Percentiles rank a stretch among this genome's conserved stretches.
Evolutionary conservation across 106 monocot species (phyloP).

Genomic region (Dendrobium chrysotoxum): DNA sequence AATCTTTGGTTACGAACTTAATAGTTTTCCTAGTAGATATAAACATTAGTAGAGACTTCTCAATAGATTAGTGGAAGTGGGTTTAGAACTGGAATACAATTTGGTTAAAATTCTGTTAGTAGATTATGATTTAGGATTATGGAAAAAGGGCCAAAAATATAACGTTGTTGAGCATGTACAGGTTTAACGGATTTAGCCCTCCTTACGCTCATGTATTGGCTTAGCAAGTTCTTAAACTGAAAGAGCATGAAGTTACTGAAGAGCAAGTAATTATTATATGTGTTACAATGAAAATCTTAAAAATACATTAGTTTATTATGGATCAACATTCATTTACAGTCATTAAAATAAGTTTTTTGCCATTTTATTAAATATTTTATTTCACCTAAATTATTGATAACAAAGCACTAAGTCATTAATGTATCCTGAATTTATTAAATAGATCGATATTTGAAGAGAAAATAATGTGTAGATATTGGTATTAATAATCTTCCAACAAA

Average conservation of each 20-base stretch:
- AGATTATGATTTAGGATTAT: neutral
- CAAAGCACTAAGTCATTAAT: too few species aligned
- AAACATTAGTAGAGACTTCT: neutral
- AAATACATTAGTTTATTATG: too few species aligned
- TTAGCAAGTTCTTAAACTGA: slow-evolving; percentile 77
- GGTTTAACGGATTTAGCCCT: slow-evolving; percentile 70
- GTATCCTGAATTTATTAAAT: too few species aligned
- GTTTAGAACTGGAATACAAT: neutral
- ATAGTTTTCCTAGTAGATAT: neutral
- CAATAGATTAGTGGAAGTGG: neutral
- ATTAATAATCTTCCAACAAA: too few species aligned
- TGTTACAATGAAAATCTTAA: too few species aligned
- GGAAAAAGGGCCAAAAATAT: neutral
- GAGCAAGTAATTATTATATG: slow-evolving; percentile 19
- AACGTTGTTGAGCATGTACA: slow-evolving; percentile 16
- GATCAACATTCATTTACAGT: too few species aligned
- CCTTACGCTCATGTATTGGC: slow-evolving; percentile 92
- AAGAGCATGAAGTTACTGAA: slow-evolving; percentile 62
- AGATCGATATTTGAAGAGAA: too few species aligned
- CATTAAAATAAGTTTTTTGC: too few species aligned
- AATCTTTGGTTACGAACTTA: neutral
- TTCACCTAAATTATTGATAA: too few species aligned
- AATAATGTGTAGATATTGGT: too few species aligned
- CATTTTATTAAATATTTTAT: too few species aligned
- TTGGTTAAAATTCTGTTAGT: neutral